phyloP scores from a whole-genome alignment of 352 stramenopile genomes.

The Pilasporangium apinafurcum region DNA sequence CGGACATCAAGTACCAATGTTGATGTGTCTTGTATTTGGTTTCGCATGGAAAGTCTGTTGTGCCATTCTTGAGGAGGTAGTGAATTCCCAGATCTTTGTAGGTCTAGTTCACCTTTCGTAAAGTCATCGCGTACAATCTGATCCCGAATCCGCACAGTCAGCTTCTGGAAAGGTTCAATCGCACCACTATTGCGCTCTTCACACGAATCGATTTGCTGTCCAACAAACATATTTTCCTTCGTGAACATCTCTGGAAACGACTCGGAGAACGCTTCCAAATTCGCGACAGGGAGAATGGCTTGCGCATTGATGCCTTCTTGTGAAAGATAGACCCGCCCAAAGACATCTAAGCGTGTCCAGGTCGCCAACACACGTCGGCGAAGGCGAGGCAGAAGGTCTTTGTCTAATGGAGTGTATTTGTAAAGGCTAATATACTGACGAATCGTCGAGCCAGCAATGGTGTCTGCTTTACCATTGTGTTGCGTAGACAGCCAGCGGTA shows the following conservation, averaged over 20 bases:
- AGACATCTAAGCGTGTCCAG: slow-evolving; percentile 42
- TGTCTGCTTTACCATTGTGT: no score
- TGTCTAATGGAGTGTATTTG: slow-evolving; percentile 29
- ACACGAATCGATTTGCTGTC: no score
- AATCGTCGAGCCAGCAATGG: no score
- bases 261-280: slow-evolving; percentile 51
- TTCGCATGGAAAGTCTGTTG: slow-evolving; percentile 17
- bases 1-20: slow-evolving; percentile 36
- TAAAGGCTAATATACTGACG: slow-evolving; percentile 42
- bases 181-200: no score
- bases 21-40: slow-evolving; percentile 9
- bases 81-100: slow-evolving; percentile 15
- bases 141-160: slow-evolving; percentile 86
- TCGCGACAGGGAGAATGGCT: slow-evolving; percentile 85
- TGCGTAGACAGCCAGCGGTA: no score
- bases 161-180: slow-evolving; percentile 57
- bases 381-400: slow-evolving; percentile 20
- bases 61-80: slow-evolving; percentile 26
- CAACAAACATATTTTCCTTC: slow-evolving; percentile 2
- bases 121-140: slow-evolving; percentile 91
- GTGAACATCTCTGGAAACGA: slow-evolving; percentile 5
- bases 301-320: slow-evolving; percentile 94
- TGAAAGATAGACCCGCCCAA: slow-evolving; percentile 89
- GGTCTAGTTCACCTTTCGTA: slow-evolving; percentile 12
- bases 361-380: slow-evolving; percentile 18